A percentile compares a stretch with the other conserved stretches of the same genome.
phyloP scores from a whole-genome alignment of 1,284 basidiomycete genomes.

The Earliella scabrosa region DNA sequence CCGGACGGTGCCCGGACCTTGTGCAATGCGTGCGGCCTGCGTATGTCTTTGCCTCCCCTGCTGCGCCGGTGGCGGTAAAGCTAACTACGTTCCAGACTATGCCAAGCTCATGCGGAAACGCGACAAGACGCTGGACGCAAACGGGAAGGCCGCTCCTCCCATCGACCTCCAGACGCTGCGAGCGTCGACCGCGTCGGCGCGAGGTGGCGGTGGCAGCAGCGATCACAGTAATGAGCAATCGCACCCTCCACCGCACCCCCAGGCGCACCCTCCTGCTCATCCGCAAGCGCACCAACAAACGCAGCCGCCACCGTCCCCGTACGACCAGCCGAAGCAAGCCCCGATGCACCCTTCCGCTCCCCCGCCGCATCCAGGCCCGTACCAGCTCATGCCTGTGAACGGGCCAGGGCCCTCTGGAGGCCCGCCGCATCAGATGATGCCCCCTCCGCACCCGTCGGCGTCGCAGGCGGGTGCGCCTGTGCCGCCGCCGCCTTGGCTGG shows the following conservation, averaged over 20 bases:
- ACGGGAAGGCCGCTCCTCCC: slow-evolving; percentile 52
- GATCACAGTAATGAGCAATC: slow-evolving; percentile 25
- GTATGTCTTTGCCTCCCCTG: slow-evolving; percentile 50
- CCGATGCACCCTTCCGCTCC: slow-evolving; percentile 23
- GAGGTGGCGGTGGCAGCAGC: slow-evolving; percentile 23
- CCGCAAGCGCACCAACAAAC: slow-evolving; percentile 20
- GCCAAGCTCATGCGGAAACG: slow-evolving; percentile 79
- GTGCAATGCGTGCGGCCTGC: slow-evolving; percentile 83
- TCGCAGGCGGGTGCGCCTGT: slow-evolving; percentile 31
- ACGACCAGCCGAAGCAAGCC: slow-evolving; percentile 27
- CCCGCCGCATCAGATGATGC: slow-evolving; percentile 51
- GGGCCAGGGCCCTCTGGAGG: slow-evolving; percentile 24
- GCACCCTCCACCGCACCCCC: slow-evolving; percentile 17
- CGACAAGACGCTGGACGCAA: slow-evolving; percentile 59
- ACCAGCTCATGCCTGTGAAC: slow-evolving; percentile 33
- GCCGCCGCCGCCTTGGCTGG: slow-evolving; percentile 56
- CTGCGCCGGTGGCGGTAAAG: slow-evolving; percentile 1
- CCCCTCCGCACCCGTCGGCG: slow-evolving; percentile 27
- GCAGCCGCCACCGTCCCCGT: slow-evolving; percentile 21
- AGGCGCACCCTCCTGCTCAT: slow-evolving; percentile 18
- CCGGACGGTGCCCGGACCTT: slow-evolving; percentile 80
- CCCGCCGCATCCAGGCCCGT: slow-evolving; percentile 30
- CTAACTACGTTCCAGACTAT: slow-evolving; percentile 55
- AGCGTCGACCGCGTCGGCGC: slow-evolving; percentile 65
- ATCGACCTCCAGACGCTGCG: slow-evolving; percentile 78